Percentiles rank a stretch among this genome's conserved stretches.
These are phyloP conservation scores for Scutellaria barbata DNA, from an alignment of 257 asterid genomes.

Conservation along the genomic window DNA sequence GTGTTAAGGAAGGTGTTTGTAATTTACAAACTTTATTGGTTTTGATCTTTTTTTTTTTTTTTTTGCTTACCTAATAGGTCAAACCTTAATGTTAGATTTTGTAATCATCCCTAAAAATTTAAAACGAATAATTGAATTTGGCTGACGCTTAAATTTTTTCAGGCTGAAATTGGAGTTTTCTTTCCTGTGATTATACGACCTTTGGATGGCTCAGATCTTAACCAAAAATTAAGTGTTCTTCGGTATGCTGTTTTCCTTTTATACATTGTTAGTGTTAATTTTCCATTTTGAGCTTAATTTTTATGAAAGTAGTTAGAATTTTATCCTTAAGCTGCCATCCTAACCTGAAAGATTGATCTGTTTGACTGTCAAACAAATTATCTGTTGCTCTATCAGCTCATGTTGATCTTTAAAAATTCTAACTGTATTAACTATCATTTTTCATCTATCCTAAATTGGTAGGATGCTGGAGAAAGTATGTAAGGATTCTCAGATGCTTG, in stretches of 20 bases:
- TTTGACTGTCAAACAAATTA: not conserved
- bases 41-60: too few species aligned
- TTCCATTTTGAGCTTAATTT: slow-evolving; percentile 30
- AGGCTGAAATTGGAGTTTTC: slow-evolving; percentile 98
- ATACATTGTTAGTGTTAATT: slow-evolving; percentile 23
- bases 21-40: not conserved
- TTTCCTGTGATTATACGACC: slow-evolving; percentile 88
- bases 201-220: slow-evolving; percentile 89
- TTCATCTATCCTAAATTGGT: slow-evolving; percentile 39
- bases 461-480: slow-evolving; percentile 98
- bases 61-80: not conserved
- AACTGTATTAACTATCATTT: slow-evolving; percentile 16
- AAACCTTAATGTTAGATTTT: not conserved
- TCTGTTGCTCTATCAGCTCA: slow-evolving; percentile 13
- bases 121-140: slow-evolving; percentile 20
- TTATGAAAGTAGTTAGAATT: slow-evolving; percentile 28
- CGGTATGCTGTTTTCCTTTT: slow-evolving; percentile 60
- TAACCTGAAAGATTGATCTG: slow-evolving; percentile 5
- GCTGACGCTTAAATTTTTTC: slow-evolving; percentile 42
- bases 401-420: slow-evolving; percentile 12
- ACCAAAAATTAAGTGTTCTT: slow-evolving; percentile 76
- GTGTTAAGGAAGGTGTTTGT: not conserved
- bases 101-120: not conserved
- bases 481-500: slow-evolving; percentile 97
- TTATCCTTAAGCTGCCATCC: slow-evolving; percentile 27